Evolutionary conservation across 2,329 filamentous ascomycete species (phyloP).

Genomic region (Cephalotrichum gorgonifer): DNA sequence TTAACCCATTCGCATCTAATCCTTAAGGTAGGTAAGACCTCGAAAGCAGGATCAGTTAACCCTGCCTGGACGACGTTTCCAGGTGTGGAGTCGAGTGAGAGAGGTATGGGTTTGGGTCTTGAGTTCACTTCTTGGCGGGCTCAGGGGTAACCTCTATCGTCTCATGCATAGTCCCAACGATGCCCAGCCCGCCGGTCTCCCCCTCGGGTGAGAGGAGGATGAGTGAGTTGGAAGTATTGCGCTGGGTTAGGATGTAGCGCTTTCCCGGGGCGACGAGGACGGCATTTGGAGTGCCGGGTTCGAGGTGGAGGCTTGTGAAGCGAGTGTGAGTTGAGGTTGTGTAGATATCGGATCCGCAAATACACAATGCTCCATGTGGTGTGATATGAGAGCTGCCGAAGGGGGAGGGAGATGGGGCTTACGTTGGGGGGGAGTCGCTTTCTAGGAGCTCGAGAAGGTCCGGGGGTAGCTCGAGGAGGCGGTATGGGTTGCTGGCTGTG

Average conservation of each 20-base stretch:
- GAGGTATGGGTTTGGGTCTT: neutral
- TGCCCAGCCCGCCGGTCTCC: conserved; percentile 21
- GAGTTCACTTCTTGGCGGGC: conserved; percentile 14
- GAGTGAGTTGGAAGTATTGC: conserved; percentile 58
- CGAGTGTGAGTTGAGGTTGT: neutral
- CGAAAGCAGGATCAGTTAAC: too few species aligned
- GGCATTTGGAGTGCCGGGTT: conserved; percentile 37
- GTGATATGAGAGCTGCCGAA: neutral
- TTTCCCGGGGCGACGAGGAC: conserved; percentile 40
- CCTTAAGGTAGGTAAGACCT: too few species aligned
- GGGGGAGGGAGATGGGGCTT: conserved; percentile 14
- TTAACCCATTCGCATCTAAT: too few species aligned
- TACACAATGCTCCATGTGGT: too few species aligned
- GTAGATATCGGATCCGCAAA: too few species aligned
- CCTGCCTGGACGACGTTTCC: too few species aligned
- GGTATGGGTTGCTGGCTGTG: conserved; percentile 40
- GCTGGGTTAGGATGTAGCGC: conserved; percentile 51
- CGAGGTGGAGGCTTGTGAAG: conserved; percentile 31
- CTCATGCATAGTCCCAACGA: conserved; percentile 48
- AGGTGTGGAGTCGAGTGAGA: too few species aligned
- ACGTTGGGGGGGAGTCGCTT: conserved; percentile 42
- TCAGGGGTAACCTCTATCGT: conserved; percentile 49
- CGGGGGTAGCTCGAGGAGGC: conserved; percentile 51
- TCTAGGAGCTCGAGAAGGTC: conserved; percentile 47
- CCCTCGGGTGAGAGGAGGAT: conserved; percentile 36